These are phyloP conservation scores for Wickerhamia fluorescens DNA, from an alignment of 805 yeast species.

Conservation along the genomic window DNA sequence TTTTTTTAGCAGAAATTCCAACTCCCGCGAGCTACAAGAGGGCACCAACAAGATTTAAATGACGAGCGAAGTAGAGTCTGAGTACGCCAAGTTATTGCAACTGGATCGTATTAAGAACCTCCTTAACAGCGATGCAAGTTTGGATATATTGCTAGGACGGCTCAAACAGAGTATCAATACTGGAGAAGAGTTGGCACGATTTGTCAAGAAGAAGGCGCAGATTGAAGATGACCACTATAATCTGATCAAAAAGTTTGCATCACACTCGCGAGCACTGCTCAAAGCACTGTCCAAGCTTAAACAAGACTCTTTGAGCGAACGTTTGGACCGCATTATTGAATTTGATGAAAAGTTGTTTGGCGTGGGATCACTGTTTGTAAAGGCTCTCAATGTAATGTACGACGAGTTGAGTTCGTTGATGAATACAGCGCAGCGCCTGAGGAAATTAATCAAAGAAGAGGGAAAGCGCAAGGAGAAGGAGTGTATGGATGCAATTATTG, in stretches of 20 bases:
- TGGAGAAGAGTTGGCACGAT: conserved; percentile 79
- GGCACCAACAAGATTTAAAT: too few species aligned
- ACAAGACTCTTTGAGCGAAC: conserved; percentile 58
- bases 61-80: conserved; percentile 2
- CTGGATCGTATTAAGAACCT: conserved; percentile 46
- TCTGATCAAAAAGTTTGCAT: conserved; percentile 66
- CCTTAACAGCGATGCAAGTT: conserved; percentile 65
- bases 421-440: conserved; percentile 57
- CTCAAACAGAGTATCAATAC: conserved; percentile 75
- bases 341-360: conserved; percentile 68
- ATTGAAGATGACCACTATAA: conserved; percentile 73
- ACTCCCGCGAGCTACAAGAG: too few species aligned
- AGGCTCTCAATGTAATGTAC: conserved; percentile 75
- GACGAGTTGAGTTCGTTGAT: conserved; percentile 75
- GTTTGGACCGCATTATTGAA: conserved; percentile 62
- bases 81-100: conserved; percentile 13
- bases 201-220: conserved; percentile 67
- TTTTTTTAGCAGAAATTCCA: too few species aligned
- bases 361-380: conserved; percentile 71
- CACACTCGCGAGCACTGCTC: conserved; percentile 44
- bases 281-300: conserved; percentile 41
- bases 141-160: conserved; percentile 63
- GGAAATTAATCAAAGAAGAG: conserved; percentile 78
- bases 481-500: conserved; percentile 69
- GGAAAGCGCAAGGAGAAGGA: conserved; percentile 78